A percentile compares a stretch with the other conserved stretches of the same genome.
These are phyloP conservation scores for Aphanocladium album DNA, from an alignment of 2,329 filamentous ascomycete genomes.

Conservation along the genomic window DNA sequence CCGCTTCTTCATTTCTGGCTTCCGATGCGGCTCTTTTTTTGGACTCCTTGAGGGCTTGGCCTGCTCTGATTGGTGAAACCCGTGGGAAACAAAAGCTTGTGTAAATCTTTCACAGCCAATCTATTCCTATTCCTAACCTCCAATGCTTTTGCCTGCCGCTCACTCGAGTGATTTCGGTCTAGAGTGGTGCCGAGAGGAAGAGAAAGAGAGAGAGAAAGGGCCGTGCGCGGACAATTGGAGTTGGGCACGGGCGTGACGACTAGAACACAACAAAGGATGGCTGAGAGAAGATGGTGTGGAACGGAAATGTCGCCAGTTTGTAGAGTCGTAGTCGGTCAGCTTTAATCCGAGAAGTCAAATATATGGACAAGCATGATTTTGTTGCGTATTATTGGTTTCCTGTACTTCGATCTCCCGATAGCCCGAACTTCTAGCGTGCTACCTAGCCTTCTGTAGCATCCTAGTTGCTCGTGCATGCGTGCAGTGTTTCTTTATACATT, in stretches of 20 bases:
- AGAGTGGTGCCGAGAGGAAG: neutral
- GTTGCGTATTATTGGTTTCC: neutral
- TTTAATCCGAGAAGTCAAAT: neutral
- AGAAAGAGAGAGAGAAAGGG: neutral
- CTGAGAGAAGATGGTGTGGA: neutral
- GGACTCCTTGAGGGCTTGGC: neutral
- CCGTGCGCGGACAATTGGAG: slow-evolving; percentile 2
- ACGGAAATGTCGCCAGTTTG: neutral
- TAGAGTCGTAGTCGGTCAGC: neutral
- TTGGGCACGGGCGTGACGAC: slow-evolving; percentile 4
- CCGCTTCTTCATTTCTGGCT: neutral
- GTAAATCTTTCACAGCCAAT: neutral
- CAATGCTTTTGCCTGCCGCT: neutral
- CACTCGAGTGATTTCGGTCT: neutral
- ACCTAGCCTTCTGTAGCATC: neutral
- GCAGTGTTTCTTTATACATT: neutral
- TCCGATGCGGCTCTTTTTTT: neutral
- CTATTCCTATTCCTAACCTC: neutral
- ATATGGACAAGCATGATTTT: neutral
- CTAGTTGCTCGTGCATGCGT: neutral
- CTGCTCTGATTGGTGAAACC: neutral
- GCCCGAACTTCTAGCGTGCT: neutral
- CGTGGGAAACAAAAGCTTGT: neutral
- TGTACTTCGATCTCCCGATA: slow-evolving; percentile 4
- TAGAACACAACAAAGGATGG: neutral